Evolutionary conservation across 352 stramenopile species (phyloP).

Genomic region (Aphanomyces astaci): DNA sequence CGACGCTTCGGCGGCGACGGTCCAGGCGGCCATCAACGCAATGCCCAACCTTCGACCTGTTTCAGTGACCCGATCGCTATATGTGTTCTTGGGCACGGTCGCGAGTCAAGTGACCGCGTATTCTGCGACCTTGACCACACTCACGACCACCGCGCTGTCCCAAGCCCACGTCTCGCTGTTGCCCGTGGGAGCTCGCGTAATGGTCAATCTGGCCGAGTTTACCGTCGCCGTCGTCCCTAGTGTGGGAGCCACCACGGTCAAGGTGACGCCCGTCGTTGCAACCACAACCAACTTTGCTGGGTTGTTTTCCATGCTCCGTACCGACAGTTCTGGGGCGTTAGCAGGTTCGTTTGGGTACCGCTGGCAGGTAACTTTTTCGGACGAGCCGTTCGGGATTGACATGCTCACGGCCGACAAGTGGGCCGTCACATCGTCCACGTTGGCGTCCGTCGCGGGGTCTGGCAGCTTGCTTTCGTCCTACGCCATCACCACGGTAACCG

Average conservation of each 20-base stretch:
- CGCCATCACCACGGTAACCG: slow-evolving; percentile 28
- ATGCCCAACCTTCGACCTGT: slow-evolving; percentile 49
- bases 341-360: slow-evolving; percentile 46
- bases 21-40: slow-evolving; percentile 34
- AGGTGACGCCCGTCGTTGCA: slow-evolving; percentile 34
- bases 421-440: slow-evolving; percentile 43
- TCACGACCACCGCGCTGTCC: slow-evolving; percentile 40
- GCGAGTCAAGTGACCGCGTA: slow-evolving; percentile 37
- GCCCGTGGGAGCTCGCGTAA: slow-evolving; percentile 30
- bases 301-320: slow-evolving; percentile 29
- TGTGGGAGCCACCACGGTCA: slow-evolving; percentile 32
- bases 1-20: slow-evolving; percentile 35
- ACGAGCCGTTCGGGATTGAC: slow-evolving; percentile 27
- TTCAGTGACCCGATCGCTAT: slow-evolving; percentile 36
- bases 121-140: slow-evolving; percentile 27
- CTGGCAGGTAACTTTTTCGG: slow-evolving; percentile 61
- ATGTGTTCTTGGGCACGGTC: slow-evolving; percentile 36
- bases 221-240: slow-evolving; percentile 36
- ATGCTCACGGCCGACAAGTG: slow-evolving; percentile 34
- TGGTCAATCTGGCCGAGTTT: slow-evolving; percentile 32
- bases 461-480: slow-evolving; percentile 24
- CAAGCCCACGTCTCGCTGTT: slow-evolving; percentile 34
- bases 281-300: slow-evolving; percentile 31
- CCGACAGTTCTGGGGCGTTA: slow-evolving; percentile 36
- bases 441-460: slow-evolving; percentile 37